Base-by-base conservation (phyloP, 768 basidiomycete genomes). In the Tylopilus intermedius region DNA sequence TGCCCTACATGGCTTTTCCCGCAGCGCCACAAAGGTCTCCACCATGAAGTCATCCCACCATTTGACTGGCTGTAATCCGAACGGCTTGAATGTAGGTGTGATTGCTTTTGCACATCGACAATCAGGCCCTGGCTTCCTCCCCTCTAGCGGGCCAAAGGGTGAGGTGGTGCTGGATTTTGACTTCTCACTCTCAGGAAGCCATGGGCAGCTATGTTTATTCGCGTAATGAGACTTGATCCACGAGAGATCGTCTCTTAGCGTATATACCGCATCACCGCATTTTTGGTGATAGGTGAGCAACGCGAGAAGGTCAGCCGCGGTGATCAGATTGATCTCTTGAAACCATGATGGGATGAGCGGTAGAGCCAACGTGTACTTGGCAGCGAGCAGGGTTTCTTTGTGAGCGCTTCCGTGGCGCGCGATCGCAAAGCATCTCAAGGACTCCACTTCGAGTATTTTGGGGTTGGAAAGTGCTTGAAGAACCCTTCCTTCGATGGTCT, bases 381-480 rank as follows among this genome's bases (percentile, higher is more conserved):
- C 68, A 35, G 73, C 70, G 2, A 63, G 55, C 15, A 55, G 24
- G 0, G 64, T 64, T 39, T 67, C 62, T 6, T 60, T 50, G 24
- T 45, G 53, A n/a, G 66, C 42, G 6, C 47, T 42, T 35, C 63
- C 67, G 8, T 56, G 62, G 18, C 56, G 58, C 5, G 71, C 67
- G 11, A 73, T 61, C 5, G 65, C 70, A 48, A 70, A 74, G 8
- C 64, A 63, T 4, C 62, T 6, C 5, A 15, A 37, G 15, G 35
- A 14, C 13, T 37, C 35, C 1, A 22, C 51, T 3, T 64, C 52
- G 8, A 64, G 40, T 13, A 58, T 45, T 14, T 11, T 33, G 13
- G 33, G 33, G 42, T 51, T 51, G 8, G 49, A 48, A 14, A 72
- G 50, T 10, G 61, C 53, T n/a, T 62, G 56, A 5, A 53, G 55